Evolutionary conservation across 768 basidiomycete species (phyloP).

Genomic region (Suillus clintonianus): DNA sequence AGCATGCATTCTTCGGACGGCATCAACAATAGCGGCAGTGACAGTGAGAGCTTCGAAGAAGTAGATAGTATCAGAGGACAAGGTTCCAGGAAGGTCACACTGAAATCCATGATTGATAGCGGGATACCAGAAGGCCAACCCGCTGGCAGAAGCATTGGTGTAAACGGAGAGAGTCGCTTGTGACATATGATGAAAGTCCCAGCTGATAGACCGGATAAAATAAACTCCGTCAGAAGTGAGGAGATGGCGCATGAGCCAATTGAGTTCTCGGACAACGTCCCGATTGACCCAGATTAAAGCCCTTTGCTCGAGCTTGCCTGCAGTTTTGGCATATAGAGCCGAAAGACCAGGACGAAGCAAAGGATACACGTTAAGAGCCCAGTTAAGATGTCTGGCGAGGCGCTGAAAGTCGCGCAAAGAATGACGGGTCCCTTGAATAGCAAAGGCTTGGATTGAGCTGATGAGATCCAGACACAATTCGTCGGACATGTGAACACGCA

Average conservation of each 20-base stretch:
- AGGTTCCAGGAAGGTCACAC: conserved; percentile 1
- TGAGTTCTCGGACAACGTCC: conserved; percentile 15
- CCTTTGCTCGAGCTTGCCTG: conserved; percentile 14
- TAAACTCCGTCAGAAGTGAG: neutral
- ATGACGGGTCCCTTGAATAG: neutral
- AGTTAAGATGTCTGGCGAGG: conserved; percentile 32
- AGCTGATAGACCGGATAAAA: conserved; percentile 6
- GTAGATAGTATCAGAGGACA: conserved; percentile 6
- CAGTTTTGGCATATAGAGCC: conserved; percentile 30
- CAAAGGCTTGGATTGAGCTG: neutral
- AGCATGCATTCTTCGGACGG: rapidly evolving
- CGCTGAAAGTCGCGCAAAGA: conserved; percentile 24
- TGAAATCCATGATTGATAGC: neutral
- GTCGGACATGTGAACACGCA: conserved; percentile 11
- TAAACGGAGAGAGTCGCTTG: conserved; percentile 14
- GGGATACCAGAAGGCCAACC: conserved; percentile 12
- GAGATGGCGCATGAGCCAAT: conserved; percentile 19
- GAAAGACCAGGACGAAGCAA: conserved; percentile 25
- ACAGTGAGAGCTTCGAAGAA: conserved; percentile 17
- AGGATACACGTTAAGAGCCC: conserved; percentile 36
- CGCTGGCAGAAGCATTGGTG: conserved; percentile 1
- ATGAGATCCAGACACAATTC: neutral
- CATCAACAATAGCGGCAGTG: conserved; percentile 5
- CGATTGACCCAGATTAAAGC: conserved; percentile 17
- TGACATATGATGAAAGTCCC: neutral